Conservation (phyloP, 345 rosid species). For the Iberis pinnata region DNA sequence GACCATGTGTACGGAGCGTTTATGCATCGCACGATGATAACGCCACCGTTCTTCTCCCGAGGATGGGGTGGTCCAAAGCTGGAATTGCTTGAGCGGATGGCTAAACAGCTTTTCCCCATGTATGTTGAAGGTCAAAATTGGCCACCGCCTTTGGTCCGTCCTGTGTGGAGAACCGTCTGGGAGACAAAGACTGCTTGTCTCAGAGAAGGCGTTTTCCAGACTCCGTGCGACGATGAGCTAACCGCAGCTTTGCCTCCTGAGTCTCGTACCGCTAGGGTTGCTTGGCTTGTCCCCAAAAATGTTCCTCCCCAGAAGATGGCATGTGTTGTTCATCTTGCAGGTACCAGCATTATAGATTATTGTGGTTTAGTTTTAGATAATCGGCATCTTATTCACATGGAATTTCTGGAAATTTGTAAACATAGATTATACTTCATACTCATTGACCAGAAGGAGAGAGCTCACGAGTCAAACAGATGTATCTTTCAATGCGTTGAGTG, state of each 20-base stretch:
- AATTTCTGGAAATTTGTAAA: no score
- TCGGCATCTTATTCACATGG: no score
- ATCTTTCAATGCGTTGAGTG: neutral
- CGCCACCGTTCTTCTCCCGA: conserved; percentile 79
- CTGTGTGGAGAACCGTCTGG: conserved; percentile 89
- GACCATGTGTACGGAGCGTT: conserved; percentile 93
- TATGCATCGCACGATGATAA: conserved; percentile 73
- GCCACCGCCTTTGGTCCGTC: conserved; percentile 67
- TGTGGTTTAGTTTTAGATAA: no score
- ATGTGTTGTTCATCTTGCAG: conserved; percentile 98
- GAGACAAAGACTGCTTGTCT: conserved; percentile 62
- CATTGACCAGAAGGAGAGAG: no score
- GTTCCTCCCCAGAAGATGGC: conserved; percentile 82
- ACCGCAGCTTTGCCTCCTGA: conserved; percentile 82
- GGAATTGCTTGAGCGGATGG: conserved; percentile 72
- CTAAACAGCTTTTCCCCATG: conserved; percentile 60
- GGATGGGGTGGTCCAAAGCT: conserved; percentile 98
- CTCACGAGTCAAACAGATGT: neutral
- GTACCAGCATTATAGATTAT: conserved; percentile 32
- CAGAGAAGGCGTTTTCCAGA: conserved; percentile 78
- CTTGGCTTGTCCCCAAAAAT: conserved; percentile 70
- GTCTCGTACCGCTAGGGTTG: conserved; percentile 75
- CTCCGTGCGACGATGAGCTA: conserved; percentile 78
- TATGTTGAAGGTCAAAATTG: conserved; percentile 55
- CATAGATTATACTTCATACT: neutral